A percentile compares a stretch with the other conserved stretches of the same genome.
These are phyloP conservation scores for Populus tremula DNA, from an alignment of 345 rosid genomes.

Conservation along the genomic window DNA sequence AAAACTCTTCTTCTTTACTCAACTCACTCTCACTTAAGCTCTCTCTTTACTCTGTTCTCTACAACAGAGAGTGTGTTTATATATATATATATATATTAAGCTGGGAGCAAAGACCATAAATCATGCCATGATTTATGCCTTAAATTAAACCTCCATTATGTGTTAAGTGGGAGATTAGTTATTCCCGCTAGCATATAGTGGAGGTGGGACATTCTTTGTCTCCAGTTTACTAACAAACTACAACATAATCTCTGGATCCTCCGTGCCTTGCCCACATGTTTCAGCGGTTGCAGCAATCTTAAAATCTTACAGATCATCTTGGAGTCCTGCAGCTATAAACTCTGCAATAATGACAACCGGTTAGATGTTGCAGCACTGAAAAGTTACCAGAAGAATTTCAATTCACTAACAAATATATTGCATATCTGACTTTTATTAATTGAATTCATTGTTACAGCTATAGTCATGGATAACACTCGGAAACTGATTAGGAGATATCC, in stretches of 20 bases:
- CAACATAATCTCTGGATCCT: slow-evolving; percentile 48
- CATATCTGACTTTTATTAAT: background rate
- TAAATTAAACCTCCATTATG: no score
- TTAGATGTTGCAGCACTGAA: slow-evolving; percentile 16
- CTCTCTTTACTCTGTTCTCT: no score
- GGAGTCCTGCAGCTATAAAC: slow-evolving; percentile 53
- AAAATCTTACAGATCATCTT: slow-evolving; percentile 42
- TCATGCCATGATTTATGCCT: no score
- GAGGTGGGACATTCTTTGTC: no score
- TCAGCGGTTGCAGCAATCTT: slow-evolving; percentile 44
- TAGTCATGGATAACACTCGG: slow-evolving; percentile 31
- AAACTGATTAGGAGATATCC: slow-evolving; percentile 37
- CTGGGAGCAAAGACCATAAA: no score
- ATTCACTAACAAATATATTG: background rate
- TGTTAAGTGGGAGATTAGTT: no score
- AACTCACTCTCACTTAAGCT: no score
- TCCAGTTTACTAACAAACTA: background rate
- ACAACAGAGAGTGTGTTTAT: no score
- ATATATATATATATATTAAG: no score
- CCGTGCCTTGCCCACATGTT: slow-evolving; percentile 56
- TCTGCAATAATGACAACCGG: slow-evolving; percentile 65
- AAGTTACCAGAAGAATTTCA: background rate
- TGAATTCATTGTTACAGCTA: slow-evolving; percentile 27
- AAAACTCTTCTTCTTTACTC: no score
- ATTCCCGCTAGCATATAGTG: no score